These are phyloP conservation scores for Smithsoniella earleae DNA, from an alignment of 163 green algal species.

Conservation along the genomic window DNA sequence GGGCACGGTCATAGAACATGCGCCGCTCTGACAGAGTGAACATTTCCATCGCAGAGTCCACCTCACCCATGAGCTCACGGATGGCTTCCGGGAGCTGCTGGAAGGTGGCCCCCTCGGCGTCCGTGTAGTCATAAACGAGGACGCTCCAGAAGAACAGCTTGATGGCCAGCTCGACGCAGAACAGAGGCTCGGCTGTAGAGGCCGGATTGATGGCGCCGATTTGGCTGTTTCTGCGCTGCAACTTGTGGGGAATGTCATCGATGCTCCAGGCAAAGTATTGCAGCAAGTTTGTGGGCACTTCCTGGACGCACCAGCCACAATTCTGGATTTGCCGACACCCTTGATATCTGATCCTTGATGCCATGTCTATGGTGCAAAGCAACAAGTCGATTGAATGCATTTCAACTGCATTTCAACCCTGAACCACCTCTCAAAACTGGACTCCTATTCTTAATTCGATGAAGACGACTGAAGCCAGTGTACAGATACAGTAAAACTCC, in stretches of 20 bases:
- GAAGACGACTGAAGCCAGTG: too few species aligned
- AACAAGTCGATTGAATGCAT: too few species aligned
- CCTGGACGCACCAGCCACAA: too few species aligned
- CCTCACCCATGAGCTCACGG: background rate
- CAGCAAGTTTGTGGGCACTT: conserved; percentile 31
- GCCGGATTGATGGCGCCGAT: background rate
- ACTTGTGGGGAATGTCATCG: conserved; percentile 21
- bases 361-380: too few species aligned
- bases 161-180: conserved; percentile 41
- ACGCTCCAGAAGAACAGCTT: conserved; percentile 42
- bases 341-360: too few species aligned
- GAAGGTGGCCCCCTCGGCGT: background rate
- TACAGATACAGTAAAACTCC: too few species aligned
- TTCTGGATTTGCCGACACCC: too few species aligned
- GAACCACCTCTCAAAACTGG: too few species aligned
- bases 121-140: conserved; percentile 36
- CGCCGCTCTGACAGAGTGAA: background rate
- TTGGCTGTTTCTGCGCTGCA: conserved; percentile 25
- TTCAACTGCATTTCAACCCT: too few species aligned
- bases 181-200: conserved; percentile 40
- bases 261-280: conserved; percentile 57
- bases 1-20: conserved; percentile 13
- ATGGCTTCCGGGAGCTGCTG: background rate
- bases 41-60: background rate
- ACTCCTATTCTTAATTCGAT: too few species aligned